Conservation (phyloP, 345 rosid species). For the Ailanthus altissimus region DNA sequence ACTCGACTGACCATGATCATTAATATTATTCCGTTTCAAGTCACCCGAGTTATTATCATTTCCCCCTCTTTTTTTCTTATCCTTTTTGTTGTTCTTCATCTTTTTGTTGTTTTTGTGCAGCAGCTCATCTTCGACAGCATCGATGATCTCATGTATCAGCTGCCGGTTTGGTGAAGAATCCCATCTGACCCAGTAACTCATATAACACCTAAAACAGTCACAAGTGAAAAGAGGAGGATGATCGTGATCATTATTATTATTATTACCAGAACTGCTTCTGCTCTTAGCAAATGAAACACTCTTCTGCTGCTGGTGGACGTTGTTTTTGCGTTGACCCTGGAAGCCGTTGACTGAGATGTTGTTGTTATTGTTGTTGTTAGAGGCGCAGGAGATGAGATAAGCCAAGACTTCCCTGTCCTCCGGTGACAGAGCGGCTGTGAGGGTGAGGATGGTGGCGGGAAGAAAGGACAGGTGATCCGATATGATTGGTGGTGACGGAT, state of each 20-base stretch:
- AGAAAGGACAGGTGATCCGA: constrained; percentile 60
- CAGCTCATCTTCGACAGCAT: constrained; percentile 63
- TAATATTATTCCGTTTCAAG: constrained; percentile 36
- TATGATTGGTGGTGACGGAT: constrained; percentile 57
- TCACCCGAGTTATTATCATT: constrained; percentile 21
- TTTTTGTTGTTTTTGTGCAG: constrained; percentile 24
- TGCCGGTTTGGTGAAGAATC: constrained; percentile 78
- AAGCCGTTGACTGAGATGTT: constrained; percentile 9
- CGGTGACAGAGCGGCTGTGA: constrained; percentile 57
- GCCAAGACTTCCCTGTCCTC: constrained; percentile 66
- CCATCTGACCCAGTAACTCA: constrained; percentile 84
- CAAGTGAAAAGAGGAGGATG: constrained; percentile 67
- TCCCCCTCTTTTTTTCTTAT: constrained; percentile 44
- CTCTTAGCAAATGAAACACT: constrained; percentile 4
- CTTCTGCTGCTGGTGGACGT: constrained; percentile 1
- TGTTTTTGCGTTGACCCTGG: constrained; percentile 3
- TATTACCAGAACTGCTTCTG: not conserved
- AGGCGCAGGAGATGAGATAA: constrained; percentile 59
- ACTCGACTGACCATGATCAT: constrained; percentile 19
- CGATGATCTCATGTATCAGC: constrained; percentile 77
- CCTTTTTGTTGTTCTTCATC: constrained; percentile 35
- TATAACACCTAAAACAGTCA: constrained; percentile 77
- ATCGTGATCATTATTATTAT: constrained; percentile 1
- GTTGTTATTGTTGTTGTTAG: constrained; percentile 27
- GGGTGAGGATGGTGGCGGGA: constrained; percentile 71